Percentiles rank a stretch among this genome's conserved stretches.
Evolutionary conservation across 2,329 filamentous ascomycete species (phyloP).

Genomic region (Arthrobotrys iridis): DNA sequence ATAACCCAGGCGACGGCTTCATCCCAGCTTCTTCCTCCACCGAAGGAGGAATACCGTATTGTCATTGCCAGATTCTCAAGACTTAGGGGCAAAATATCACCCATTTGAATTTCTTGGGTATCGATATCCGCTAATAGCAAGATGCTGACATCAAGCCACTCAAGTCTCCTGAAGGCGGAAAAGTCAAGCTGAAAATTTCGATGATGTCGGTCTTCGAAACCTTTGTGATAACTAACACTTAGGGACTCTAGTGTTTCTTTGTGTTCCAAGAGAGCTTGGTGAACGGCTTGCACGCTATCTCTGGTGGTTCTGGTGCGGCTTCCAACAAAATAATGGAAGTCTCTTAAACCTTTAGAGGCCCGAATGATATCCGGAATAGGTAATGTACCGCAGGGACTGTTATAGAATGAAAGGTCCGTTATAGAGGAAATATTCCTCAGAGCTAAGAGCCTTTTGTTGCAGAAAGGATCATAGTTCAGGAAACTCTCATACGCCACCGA

Average conservation of each 20-base stretch:
- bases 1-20: constrained; percentile 1
- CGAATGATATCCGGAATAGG: constrained; percentile 23
- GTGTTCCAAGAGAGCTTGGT: constrained; percentile 10
- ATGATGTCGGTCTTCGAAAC: constrained; percentile 11
- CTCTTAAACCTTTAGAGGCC: not conserved
- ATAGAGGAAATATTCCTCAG: constrained; percentile 8
- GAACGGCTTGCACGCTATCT: constrained; percentile 1
- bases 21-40: constrained; percentile 12
- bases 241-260: constrained; percentile 21
- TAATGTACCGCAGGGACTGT: constrained; percentile 6
- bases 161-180: constrained; percentile 10
- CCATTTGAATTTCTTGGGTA: not conserved
- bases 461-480: constrained; percentile 3
- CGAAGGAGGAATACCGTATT: not conserved
- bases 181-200: constrained; percentile 32
- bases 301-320: not conserved
- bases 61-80: constrained; percentile 17
- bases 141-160: constrained; percentile 20
- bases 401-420: constrained; percentile 22
- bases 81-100: constrained; percentile 8
- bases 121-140: constrained; percentile 30
- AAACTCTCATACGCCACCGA: constrained; percentile 1
- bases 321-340: constrained; percentile 26
- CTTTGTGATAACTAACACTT: constrained; percentile 26
- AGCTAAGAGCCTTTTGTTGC: not conserved